Evolutionary conservation across 2,329 filamentous ascomycete genomes (phyloP), one percentile per base, ranked within the genome.

Genomic region (Ophiostoma ulmi): DNA sequence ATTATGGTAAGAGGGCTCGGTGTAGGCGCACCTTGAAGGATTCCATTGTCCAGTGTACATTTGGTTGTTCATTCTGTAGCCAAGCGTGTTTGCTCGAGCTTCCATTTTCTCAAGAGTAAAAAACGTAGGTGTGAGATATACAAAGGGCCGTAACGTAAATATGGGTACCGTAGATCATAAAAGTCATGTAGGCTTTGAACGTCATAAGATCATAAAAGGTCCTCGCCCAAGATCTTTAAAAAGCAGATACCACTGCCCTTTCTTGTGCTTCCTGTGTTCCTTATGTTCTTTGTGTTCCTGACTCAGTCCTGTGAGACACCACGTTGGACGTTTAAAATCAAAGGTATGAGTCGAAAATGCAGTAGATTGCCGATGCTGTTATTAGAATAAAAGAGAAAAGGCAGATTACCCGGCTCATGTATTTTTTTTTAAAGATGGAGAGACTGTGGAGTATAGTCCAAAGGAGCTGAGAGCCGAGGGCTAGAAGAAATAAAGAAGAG

Each of bases 21-120:
- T 48, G 20, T 17, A 48, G 38, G 64, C 74, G 73, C 73, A 75
- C 73, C 73, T 74, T 71, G 61, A 71, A 64, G 55, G 64, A 63
- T 66, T 72, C 73, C 73, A 74, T 38, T 71, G 70, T 44, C 67
- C 67, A 17, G 36, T 10, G 22, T 72, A 72, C 14, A 71, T 68
- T 20, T 52, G 14, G 44, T 38, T 67, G 64, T 44, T 69, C 20
- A 71, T 52, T 68, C 71, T 48, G 67, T 72, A 74, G 31, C 38
- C 69, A 5, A 71, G 63, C 11, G 72, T 70, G 31, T 66, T 35
- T 22, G 64, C 65, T 13, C 68, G 55, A 52, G 64, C 35, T 61
- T 71, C 69, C 73, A 73, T 70, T 64, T 20, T 58, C 22, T 55
- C 44, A 7, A 35, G 26, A 39, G 38, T 39, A 39, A 39, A 10